A percentile compares a stretch with the other conserved stretches of the same genome.
Conservation (phyloP, 257 asterid genomes). For the Euphrasia confusa region DNA sequence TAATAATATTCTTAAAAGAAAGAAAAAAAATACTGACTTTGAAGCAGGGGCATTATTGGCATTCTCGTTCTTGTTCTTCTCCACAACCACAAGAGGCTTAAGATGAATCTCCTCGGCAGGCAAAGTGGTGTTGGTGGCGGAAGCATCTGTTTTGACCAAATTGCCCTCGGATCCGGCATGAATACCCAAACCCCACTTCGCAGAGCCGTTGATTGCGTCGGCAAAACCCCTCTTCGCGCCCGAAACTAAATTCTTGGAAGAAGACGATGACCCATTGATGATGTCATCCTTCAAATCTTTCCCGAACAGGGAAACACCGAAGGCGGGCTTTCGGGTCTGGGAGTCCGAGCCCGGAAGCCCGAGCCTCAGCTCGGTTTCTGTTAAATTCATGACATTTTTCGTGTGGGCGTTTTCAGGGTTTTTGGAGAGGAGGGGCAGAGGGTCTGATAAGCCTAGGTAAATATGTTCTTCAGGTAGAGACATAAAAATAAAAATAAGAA, state of each 20-base stretch:
- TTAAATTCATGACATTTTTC: conserved; percentile 34
- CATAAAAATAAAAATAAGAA: conserved; percentile 26
- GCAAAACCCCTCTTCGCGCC: conserved; percentile 73
- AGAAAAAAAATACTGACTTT: conserved; percentile 37
- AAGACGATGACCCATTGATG: conserved; percentile 20
- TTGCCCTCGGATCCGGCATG: conserved; percentile 56
- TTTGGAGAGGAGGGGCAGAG: conserved; percentile 33
- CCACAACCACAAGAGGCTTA: conserved; percentile 40
- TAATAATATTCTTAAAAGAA: not conserved
- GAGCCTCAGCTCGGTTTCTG: conserved; percentile 77
- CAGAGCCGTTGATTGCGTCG: conserved; percentile 70
- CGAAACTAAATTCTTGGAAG: conserved; percentile 37
- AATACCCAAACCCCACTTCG: conserved; percentile 58
- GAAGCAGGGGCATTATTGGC: conserved; percentile 52
- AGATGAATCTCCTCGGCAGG: conserved; percentile 30
- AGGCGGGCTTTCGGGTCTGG: conserved; percentile 38
- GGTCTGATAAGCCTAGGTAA: conserved; percentile 62
- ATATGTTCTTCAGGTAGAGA: conserved; percentile 57
- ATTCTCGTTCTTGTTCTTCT: conserved; percentile 35
- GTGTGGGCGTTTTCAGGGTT: conserved; percentile 26
- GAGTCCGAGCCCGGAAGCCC: conserved; percentile 78
- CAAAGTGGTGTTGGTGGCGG: conserved; percentile 29
- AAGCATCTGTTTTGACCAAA: conserved; percentile 34
- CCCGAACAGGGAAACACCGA: conserved; percentile 53
- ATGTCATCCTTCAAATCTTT: conserved; percentile 48